Evolutionary conservation across 345 rosid genomes (phyloP).

Genomic region (Euphorbia pulcherrima): DNA sequence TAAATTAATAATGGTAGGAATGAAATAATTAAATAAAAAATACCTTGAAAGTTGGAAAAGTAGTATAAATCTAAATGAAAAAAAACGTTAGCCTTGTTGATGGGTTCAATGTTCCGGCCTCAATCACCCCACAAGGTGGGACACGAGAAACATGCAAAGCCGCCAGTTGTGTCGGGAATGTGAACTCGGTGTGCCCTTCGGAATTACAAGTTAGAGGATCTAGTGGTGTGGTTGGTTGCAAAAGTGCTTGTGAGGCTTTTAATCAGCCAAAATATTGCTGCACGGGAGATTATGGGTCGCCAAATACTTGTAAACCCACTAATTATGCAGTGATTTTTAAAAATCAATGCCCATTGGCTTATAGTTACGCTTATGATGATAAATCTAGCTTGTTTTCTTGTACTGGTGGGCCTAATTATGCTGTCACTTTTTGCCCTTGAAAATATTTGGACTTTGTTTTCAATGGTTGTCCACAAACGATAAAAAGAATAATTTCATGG

Average conservation of each 20-base stretch:
- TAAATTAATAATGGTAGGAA: too few species aligned
- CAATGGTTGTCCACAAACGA: too few species aligned
- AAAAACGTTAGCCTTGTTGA: conserved; percentile 44
- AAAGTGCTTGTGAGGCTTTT: conserved; percentile 36
- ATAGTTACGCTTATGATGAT: conserved; percentile 24
- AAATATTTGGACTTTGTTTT: too few species aligned
- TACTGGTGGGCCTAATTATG: conserved; percentile 9
- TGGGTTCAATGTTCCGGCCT: conserved; percentile 41
- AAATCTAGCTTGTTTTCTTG: conserved; percentile 5
- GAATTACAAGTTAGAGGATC: conserved; percentile 27
- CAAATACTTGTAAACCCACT: conserved; percentile 24
- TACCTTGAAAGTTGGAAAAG: too few species aligned
- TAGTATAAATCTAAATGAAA: too few species aligned
- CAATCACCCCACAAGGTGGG: conserved; percentile 33
- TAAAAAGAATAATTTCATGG: too few species aligned
- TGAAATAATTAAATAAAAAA: too few species aligned
- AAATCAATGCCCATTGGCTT: conserved; percentile 14
- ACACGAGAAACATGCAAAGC: conserved; percentile 10
- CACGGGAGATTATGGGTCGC: conserved; percentile 16
- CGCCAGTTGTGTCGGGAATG: conserved; percentile 24
- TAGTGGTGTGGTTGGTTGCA: conserved; percentile 31
- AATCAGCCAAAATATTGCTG: conserved; percentile 36
- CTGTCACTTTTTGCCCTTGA: conserved; percentile 15
- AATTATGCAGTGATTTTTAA: conserved; percentile 22
- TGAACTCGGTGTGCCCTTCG: conserved; percentile 31